These are phyloP conservation scores for Fistulifera pelliculosa DNA, from an alignment of 108 stramenopile species.

Conservation along the genomic window DNA sequence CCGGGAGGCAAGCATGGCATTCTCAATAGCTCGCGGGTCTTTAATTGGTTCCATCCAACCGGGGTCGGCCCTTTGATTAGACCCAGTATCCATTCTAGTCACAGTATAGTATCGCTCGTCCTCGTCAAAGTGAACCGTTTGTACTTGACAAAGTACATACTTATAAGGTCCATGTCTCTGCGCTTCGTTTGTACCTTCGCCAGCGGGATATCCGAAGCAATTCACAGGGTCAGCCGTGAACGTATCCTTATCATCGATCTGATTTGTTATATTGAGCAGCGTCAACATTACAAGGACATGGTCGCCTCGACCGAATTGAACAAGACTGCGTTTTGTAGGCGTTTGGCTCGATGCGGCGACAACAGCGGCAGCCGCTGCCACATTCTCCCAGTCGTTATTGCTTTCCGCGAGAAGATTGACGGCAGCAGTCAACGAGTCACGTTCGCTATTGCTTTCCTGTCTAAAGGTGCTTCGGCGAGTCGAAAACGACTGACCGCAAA, in stretches of 20 bases:
- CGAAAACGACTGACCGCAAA: too few relatives aligned
- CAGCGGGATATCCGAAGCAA: slow-evolving; percentile 46
- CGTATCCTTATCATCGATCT: slow-evolving; percentile 18
- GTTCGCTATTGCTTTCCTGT: too few relatives aligned
- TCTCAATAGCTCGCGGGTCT: not conserved
- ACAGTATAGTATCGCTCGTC: slow-evolving; percentile 68
- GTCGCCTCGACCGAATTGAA: slow-evolving; percentile 31
- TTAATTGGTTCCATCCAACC: slow-evolving; percentile 24
- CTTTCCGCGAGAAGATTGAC: slow-evolving; percentile 15
- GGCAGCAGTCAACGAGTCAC: slow-evolving; percentile 5
- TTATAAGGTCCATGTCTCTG: slow-evolving; percentile 54
- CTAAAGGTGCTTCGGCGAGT: too few relatives aligned
- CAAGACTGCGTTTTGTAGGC: slow-evolving; percentile 6
- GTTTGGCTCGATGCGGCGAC: slow-evolving; percentile 19
- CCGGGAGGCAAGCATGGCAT: slow-evolving; percentile 3
- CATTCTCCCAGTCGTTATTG: slow-evolving; percentile 28
- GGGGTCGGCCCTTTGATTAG: slow-evolving; percentile 54
- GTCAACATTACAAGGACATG: slow-evolving; percentile 32
- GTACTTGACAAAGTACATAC: slow-evolving; percentile 52
- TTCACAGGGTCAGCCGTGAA: slow-evolving; percentile 44
- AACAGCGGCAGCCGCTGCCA: slow-evolving; percentile 36
- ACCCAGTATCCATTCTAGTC: slow-evolving; percentile 40
- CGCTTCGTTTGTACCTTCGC: slow-evolving; percentile 32
- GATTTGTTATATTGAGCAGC: slow-evolving; percentile 40
- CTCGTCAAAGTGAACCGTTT: slow-evolving; percentile 60